Evolutionary conservation across 352 stramenopile genomes (phyloP).

Genomic region (Sclerospora graminicola): DNA sequence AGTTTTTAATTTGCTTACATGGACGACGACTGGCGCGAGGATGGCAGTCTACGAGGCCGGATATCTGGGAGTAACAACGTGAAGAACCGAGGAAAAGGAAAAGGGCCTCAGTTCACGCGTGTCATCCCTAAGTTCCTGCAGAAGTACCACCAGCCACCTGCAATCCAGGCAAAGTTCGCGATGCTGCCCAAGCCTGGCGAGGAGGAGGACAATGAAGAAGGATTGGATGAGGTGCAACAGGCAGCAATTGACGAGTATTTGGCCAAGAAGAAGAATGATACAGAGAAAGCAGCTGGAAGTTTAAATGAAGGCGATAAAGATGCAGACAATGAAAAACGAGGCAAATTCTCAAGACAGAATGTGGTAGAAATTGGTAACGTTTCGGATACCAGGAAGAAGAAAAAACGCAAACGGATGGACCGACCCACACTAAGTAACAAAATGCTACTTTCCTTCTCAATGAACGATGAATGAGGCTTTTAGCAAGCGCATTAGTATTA

Average conservation of each 20-base stretch:
- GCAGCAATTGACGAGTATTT: slow-evolving; percentile 67
- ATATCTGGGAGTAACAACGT: slow-evolving; percentile 15
- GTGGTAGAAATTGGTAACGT: slow-evolving; percentile 30
- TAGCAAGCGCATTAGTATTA: background rate
- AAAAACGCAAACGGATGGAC: slow-evolving; percentile 47
- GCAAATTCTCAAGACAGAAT: slow-evolving; percentile 18
- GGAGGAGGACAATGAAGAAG: slow-evolving; percentile 35
- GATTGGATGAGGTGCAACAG: slow-evolving; percentile 75
- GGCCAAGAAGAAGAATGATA: slow-evolving; percentile 35
- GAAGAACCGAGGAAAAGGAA: slow-evolving; percentile 23
- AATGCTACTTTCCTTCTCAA: slow-evolving; percentile 74
- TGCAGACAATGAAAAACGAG: slow-evolving; percentile 1
- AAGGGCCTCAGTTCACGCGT: slow-evolving; percentile 64
- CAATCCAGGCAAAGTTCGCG: slow-evolving; percentile 65
- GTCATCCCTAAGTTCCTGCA: slow-evolving; percentile 81
- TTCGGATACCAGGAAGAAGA: slow-evolving; percentile 28
- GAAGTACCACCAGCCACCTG: slow-evolving; percentile 52
- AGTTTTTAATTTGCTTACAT: slow-evolving; percentile 18
- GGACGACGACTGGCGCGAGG: slow-evolving; percentile 68
- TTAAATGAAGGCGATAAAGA: background rate
- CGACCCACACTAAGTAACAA: slow-evolving; percentile 49
- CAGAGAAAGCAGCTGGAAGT: slow-evolving; percentile 10
- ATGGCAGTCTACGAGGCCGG: slow-evolving; percentile 64
- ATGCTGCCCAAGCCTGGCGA: slow-evolving; percentile 23
- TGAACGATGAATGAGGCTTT: slow-evolving; percentile 54